Conservation (phyloP, 2,329 filamentous ascomycete genomes). For the Cytospora piceae region DNA sequence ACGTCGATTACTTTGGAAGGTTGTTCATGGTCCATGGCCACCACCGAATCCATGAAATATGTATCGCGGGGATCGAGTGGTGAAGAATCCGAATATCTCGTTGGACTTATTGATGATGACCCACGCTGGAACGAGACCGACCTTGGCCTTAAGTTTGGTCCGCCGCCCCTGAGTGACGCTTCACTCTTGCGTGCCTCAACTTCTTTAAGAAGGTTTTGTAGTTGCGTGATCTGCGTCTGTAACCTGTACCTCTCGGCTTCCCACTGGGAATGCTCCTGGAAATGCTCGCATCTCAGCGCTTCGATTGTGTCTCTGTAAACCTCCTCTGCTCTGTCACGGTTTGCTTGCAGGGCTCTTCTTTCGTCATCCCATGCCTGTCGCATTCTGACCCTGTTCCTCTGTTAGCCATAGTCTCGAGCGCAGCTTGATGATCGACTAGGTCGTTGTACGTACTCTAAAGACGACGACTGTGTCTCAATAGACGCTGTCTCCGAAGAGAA, state of each 20-base stretch:
- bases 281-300: slow-evolving; percentile 26
- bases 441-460: slow-evolving; percentile 25
- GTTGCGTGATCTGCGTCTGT: slow-evolving; percentile 30
- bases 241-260: slow-evolving; percentile 44
- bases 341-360: slow-evolving; percentile 57
- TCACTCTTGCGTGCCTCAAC: slow-evolving; percentile 27
- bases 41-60: slow-evolving; percentile 6
- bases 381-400: slow-evolving; percentile 37
- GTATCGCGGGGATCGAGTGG: slow-evolving; percentile 30
- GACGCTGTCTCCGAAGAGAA: slow-evolving; percentile 11
- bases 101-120: slow-evolving; percentile 39
- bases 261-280: slow-evolving; percentile 22
- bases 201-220: slow-evolving; percentile 32
- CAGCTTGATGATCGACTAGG: neutral
- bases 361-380: slow-evolving; percentile 58
- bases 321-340: slow-evolving; percentile 56
- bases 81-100: slow-evolving; percentile 41
- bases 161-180: slow-evolving; percentile 24
- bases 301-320: slow-evolving; percentile 44
- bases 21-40: slow-evolving; percentile 29
- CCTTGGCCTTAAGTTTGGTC: slow-evolving; percentile 26
- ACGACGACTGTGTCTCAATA: slow-evolving; percentile 17
- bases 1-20: slow-evolving; percentile 52
- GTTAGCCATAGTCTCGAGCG: slow-evolving; percentile 10
- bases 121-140: slow-evolving; percentile 30